Evolutionary conservation across 2,329 filamentous ascomycete genomes (phyloP), one percentile per base, ranked within the genome.

Genomic region (Aciculosporium take): DNA sequence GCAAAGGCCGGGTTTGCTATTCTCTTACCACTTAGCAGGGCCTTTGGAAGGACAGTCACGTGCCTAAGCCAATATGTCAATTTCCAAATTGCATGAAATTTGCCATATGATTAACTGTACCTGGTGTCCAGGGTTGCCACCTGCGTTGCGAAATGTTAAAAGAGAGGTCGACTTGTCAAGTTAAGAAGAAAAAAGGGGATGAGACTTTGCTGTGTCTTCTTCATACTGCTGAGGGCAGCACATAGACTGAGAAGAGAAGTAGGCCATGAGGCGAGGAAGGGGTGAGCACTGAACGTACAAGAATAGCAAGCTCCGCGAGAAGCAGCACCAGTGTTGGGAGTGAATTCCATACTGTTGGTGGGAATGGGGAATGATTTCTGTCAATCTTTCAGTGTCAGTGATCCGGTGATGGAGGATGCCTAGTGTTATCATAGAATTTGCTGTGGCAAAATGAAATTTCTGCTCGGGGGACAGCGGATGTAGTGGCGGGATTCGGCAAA

Each of bases 11-110:
- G 24, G 28, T 27, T 18, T 20, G 21, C 4, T 6, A 12, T 28
- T 13, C 12, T 64, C 77, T 63, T 68, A 87, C 82, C 83, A 88
- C 65, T 85, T 87, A 55, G 83, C 77, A 54, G 80, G 79, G 54
- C 82, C 82, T 67, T 83, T 82, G 72, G 79, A 85, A 57, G 84
- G 84, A 74, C 84, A 91, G 58, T 89, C 84, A 57, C 84, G 82
- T 57, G 84, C 83, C 83, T 86, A 51, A 6, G 24, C 29, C n/a
- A 27, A 45, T 46, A 38, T 39, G 41, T 50, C 46, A 47, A 47
- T 45, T 48, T 41, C 41, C 51, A 40, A 41, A 9, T n/a, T 31
- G 24, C 7, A 21, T 30, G 24, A 27, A 31, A 17, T 5, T 30
- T 17, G 15, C 29, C n/a, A 31, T n/a, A 35, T 15, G 7, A 13